A percentile compares a stretch with the other conserved stretches of the same genome.
Evolutionary conservation across 1,284 basidiomycete species (phyloP).

Genomic region (Malassezia arunalokei): DNA sequence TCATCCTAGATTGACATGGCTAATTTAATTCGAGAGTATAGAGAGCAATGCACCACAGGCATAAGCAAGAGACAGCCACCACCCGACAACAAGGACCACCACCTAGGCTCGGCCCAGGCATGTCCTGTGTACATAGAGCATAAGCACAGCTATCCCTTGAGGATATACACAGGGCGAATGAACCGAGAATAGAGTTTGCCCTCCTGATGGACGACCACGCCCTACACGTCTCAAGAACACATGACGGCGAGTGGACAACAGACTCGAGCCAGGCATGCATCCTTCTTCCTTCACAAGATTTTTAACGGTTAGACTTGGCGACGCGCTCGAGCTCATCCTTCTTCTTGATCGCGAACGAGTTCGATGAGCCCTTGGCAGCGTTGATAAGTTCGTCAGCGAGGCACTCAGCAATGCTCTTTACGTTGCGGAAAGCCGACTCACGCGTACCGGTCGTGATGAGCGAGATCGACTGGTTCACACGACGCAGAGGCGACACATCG

Average conservation of each 20-base stretch:
- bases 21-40: slow-evolving; percentile 9
- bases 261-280: slow-evolving; percentile 5
- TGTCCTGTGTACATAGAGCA: background rate
- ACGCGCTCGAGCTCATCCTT: slow-evolving; percentile 95
- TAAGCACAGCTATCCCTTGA: slow-evolving; percentile 5
- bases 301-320: slow-evolving; percentile 96
- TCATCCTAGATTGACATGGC: slow-evolving; percentile 10
- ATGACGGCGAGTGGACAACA: slow-evolving; percentile 4
- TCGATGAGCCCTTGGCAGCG: slow-evolving; percentile 98
- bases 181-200: background rate
- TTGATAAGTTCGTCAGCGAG: slow-evolving; percentile 99
- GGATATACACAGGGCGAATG: slow-evolving; percentile 15
- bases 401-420: slow-evolving; percentile 90
- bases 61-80: slow-evolving; percentile 7
- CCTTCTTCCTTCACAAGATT: background rate
- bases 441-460: slow-evolving; percentile 94
- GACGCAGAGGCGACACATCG: slow-evolving; percentile 93
- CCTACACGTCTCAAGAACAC: slow-evolving; percentile 2
- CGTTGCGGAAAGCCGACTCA: slow-evolving; percentile 99
- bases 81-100: too few species aligned
- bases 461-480: slow-evolving; percentile 94
- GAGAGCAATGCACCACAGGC: slow-evolving; percentile 10
- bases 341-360: slow-evolving; percentile 98
- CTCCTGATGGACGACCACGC: slow-evolving; percentile 5
- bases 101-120: background rate